These are phyloP conservation scores for Saccharomycodes ludwigii DNA, from an alignment of 805 yeast species.

Conservation along the genomic window DNA sequence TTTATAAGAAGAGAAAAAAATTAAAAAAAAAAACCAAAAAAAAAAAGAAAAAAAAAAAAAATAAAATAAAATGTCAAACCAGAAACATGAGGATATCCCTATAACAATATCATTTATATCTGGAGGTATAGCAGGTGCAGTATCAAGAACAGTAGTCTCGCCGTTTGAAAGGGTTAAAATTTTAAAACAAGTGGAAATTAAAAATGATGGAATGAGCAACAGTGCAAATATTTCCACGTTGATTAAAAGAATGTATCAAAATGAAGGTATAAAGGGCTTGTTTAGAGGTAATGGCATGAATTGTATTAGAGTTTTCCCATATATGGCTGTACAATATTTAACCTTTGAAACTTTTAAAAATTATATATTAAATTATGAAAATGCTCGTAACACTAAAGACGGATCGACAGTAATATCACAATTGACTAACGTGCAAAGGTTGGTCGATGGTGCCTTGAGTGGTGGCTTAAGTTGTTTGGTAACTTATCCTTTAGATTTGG, in stretches of 20 bases:
- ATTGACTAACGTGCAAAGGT: constrained; percentile 43
- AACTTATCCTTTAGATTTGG: constrained; percentile 87
- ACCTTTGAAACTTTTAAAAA: constrained; percentile 59
- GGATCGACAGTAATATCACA: constrained; percentile 20
- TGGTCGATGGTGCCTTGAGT: constrained; percentile 68
- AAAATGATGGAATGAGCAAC: constrained; percentile 21
- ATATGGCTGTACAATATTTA: constrained; percentile 87
- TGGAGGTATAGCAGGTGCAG: constrained; percentile 72
- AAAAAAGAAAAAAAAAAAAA: too few species aligned
- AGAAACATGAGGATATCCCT: too few species aligned
- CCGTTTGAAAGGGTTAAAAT: constrained; percentile 94
- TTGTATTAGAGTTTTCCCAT: constrained; percentile 84
- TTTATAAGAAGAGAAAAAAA: too few species aligned
- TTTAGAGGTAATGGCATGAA: constrained; percentile 87
- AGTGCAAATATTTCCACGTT: constrained; percentile 11
- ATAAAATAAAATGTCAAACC: too few species aligned
- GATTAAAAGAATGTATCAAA: constrained; percentile 61
- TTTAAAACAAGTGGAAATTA: constrained; percentile 71
- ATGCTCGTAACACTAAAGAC: constrained; percentile 6
- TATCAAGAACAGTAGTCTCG: constrained; percentile 82
- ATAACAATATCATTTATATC: constrained; percentile 42
- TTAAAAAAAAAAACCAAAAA: too few species aligned
- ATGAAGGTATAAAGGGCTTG: constrained; percentile 85
- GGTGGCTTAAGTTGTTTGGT: constrained; percentile 70
- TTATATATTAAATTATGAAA: constrained; percentile 19